Percentiles rank a stretch among this genome's conserved stretches.
Conservation (phyloP, 179 eudicot species). For the Silene noctiflora region DNA sequence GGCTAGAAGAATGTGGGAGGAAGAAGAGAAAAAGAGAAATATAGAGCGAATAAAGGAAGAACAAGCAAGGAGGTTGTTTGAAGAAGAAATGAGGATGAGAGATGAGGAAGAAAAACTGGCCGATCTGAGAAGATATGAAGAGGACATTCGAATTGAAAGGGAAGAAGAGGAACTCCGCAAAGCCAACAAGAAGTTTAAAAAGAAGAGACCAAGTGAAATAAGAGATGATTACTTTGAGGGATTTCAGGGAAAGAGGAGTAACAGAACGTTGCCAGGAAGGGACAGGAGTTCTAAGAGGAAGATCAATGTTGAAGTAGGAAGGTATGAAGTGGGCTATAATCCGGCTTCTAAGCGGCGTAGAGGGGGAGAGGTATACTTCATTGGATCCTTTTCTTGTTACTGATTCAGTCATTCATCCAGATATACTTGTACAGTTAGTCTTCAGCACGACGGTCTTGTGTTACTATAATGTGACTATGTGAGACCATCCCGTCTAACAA, state of each 20-base stretch:
- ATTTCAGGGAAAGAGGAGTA: slow-evolving; percentile 42
- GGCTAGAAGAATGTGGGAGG: slow-evolving; percentile 61
- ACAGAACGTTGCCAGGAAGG: slow-evolving; percentile 55
- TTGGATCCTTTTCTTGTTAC: background rate
- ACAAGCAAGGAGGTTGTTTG: slow-evolving; percentile 43
- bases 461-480: too few species aligned
- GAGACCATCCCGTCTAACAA: too few species aligned
- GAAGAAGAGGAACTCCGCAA: slow-evolving; percentile 74
- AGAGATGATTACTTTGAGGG: slow-evolving; percentile 62
- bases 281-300: slow-evolving; percentile 57
- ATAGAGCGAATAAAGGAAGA: slow-evolving; percentile 52
- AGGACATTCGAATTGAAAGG: slow-evolving; percentile 69
- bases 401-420: background rate
- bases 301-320: slow-evolving; percentile 48
- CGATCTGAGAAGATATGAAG: slow-evolving; percentile 58
- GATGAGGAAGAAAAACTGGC: slow-evolving; percentile 53
- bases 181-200: slow-evolving; percentile 70
- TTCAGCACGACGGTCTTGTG: background rate
- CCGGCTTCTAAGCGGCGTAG: slow-evolving; percentile 73
- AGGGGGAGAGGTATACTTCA: slow-evolving; percentile 81
- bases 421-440: background rate
- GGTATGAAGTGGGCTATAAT: slow-evolving; percentile 51
- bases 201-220: slow-evolving; percentile 45
- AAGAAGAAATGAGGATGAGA: slow-evolving; percentile 50
- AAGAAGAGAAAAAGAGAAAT: slow-evolving; percentile 60